phyloP scores from a whole-genome alignment of 805 yeast genomes.

The Tetrapisispora taiwanensis region DNA sequence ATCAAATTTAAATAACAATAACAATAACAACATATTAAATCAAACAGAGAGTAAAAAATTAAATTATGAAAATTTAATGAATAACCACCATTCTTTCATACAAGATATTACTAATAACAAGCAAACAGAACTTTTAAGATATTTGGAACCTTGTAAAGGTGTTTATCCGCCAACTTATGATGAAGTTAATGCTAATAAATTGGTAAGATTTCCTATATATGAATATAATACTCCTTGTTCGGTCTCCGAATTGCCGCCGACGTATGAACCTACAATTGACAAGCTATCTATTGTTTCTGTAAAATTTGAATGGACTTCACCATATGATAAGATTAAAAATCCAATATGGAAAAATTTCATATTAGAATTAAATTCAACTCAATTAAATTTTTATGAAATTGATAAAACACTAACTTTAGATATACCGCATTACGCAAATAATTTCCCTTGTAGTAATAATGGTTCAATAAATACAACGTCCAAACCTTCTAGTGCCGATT shows the following conservation, averaged over 20 bases:
- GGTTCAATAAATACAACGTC: not conserved
- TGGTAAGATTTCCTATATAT: constrained; percentile 28
- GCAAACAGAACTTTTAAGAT: constrained; percentile 20
- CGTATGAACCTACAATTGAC: constrained; percentile 55
- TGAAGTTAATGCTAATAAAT: constrained; percentile 19
- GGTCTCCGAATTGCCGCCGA: constrained; percentile 44
- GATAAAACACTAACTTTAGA: constrained; percentile 27
- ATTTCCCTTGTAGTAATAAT: not conserved
- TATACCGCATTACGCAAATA: constrained; percentile 19
- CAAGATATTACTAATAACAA: constrained; percentile 4
- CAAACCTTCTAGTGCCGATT: not conserved
- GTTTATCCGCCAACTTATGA: constrained; percentile 26
- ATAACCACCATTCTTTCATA: constrained; percentile 1
- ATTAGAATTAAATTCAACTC: constrained; percentile 78
- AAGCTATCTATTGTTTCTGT: constrained; percentile 48
- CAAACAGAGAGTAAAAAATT: not conserved
- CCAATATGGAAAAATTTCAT: constrained; percentile 64
- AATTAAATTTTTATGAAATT: constrained; percentile 54
- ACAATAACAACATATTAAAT: not conserved
- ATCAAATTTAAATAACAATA: not conserved
- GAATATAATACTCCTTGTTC: constrained; percentile 20
- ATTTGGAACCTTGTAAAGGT: constrained; percentile 31
- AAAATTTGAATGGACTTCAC: constrained; percentile 69
- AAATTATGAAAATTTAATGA: not conserved
- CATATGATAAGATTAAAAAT: constrained; percentile 56